phyloP scores from a whole-genome alignment of 148 eudicot genomes.

The Hydrangea macrophylla region DNA sequence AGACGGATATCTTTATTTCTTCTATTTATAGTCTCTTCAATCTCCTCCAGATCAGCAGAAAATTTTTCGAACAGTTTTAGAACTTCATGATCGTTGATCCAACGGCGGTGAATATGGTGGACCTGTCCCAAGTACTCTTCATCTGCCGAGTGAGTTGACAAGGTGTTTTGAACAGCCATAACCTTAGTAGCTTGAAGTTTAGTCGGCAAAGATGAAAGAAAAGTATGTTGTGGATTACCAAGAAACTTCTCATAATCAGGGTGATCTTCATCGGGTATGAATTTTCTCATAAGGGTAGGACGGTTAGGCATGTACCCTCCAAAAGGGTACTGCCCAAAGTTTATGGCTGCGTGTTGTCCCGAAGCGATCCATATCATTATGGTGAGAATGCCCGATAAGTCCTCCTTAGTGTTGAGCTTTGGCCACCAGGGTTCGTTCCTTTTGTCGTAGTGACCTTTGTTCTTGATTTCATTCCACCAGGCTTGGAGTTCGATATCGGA shows the following conservation, averaged over 20 bases:
- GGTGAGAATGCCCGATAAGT: constrained; percentile 59
- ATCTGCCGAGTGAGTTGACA: constrained; percentile 87
- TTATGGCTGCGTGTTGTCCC: constrained; percentile 91
- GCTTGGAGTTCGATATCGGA: constrained; percentile 80
- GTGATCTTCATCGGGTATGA: constrained; percentile 65
- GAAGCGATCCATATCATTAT: constrained; percentile 85
- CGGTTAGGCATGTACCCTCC: constrained; percentile 91
- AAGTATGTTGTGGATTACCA: constrained; percentile 50
- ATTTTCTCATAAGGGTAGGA: constrained; percentile 79
- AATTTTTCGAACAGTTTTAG: constrained; percentile 44
- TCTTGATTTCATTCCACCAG: constrained; percentile 89
- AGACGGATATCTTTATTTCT: constrained; percentile 57
- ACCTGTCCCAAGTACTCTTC: constrained; percentile 77
- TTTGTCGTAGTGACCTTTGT: constrained; percentile 75
- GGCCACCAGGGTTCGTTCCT: constrained; percentile 96
- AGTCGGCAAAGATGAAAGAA: constrained; percentile 76
- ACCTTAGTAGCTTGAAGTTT: constrained; percentile 82
- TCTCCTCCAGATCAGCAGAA: constrained; percentile 50
- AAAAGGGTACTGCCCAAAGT: constrained; percentile 95
- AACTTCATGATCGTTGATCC: constrained; percentile 53
- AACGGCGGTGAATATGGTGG: constrained; percentile 37
- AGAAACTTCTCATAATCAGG: constrained; percentile 58
- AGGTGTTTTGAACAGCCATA: constrained; percentile 84
- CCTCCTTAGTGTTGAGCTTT: constrained; percentile 58
- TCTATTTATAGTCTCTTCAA: constrained; percentile 52